Base-by-base conservation (phyloP, 768 basidiomycete genomes). In the Auricularia auricula-judae region DNA sequence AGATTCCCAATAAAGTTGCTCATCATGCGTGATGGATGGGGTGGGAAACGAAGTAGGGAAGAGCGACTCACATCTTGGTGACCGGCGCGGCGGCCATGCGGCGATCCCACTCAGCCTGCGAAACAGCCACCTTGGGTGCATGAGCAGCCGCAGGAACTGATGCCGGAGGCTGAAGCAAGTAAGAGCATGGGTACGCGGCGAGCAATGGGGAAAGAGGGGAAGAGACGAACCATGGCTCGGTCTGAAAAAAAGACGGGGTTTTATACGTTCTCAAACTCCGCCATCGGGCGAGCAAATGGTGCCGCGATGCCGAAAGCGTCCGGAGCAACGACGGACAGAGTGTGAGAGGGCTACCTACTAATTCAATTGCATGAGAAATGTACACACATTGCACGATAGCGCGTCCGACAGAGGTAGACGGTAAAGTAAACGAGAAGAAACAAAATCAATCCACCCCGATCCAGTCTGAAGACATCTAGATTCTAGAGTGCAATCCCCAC, bases 1-100 rank as follows among this genome's bases (percentile, higher is more conserved):
- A 98, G 96, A 98, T 98, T 99, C 96, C 96, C 95, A 98, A 81
- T 87, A 76, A 71, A 72, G 79, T 75, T 82, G 77, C 78, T 89
- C 87, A 89, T 89, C 87, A 74, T 77, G 74, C 64, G 61, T 61
- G 23, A 63, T 61, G 54, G 62, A 66, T 56, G 39, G 61, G 21
- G 33, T 65, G 68, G 62, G 64, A 65, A 70, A 67, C 64, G 29
- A 51, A 62, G 43, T 7, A 14, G 39, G 8, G 39, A 42, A 60
- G 64, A 62, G 29, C 16, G 33, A 61, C 93, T 87, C 84, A 98
- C 95, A 86, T 77, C 81, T 96, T 96, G 36, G 89, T 82, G 53
- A 95, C 85, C 65, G 84, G 83, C 8, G 93, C 92, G 66, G 90
- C 88, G 71, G 88, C 85, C 44, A 97, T 79, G 23, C 88, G 86